phyloP scores from a whole-genome alignment of 768 basidiomycete genomes.

The Xerocomellus intermedius region DNA sequence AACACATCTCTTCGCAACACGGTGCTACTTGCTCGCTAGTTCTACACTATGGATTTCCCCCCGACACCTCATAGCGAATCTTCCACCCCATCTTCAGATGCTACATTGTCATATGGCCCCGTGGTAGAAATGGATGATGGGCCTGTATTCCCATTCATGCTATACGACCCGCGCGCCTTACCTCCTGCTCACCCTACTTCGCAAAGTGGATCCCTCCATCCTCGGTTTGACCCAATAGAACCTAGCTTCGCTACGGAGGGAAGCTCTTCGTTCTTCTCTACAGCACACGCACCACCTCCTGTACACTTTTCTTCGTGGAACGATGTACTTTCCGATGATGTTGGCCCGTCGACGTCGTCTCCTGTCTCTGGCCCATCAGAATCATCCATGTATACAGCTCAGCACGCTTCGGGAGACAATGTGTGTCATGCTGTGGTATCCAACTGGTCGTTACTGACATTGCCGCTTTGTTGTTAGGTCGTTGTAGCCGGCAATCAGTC shows the following conservation, averaged over 20 bases:
- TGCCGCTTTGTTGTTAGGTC: neutral
- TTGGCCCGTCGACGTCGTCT: neutral
- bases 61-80: neutral
- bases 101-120: too few species aligned
- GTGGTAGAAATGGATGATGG: neutral
- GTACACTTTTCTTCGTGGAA: neutral
- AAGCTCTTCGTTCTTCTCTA: neutral
- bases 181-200: neutral
- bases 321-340: neutral
- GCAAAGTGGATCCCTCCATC: neutral
- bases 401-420: neutral
- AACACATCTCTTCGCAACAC: neutral
- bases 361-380: neutral
- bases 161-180: neutral
- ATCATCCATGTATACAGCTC: neutral
- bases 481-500: neutral
- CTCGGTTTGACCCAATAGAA: neutral
- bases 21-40: neutral
- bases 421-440: constrained; percentile 6
- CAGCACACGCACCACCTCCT: neutral
- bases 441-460: neutral
- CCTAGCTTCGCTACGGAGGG: too few species aligned
- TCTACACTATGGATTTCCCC: neutral
- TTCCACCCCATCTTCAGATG: neutral
- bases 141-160: too few species aligned